Base-by-base conservation (phyloP, 441 rosid genomes). In the Euphorbia schlechtendalii region DNA sequence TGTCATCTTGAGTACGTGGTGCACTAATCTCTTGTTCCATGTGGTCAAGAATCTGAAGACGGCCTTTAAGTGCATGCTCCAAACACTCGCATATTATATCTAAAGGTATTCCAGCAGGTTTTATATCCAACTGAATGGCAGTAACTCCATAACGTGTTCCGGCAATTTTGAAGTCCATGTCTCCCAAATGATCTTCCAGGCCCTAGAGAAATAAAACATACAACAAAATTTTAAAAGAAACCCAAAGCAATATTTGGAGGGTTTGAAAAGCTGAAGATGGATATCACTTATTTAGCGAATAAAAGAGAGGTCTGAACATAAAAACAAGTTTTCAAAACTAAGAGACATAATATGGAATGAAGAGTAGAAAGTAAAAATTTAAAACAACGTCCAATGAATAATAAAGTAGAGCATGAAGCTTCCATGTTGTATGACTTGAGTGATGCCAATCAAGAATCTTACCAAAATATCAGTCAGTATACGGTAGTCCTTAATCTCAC, bases 121-220 rank as follows among this genome's bases (percentile, higher is more conserved):
- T 94, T 76, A 94, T 94, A 80, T 94, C 99, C 77, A 94, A 80
- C 64, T 94, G 96, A 79, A 85, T 91, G 45, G 98, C 96, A 0
- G 94, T 91, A 65, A 94, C 79, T 72, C 99, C 98, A 36, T 76
- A 85, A 71, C 89, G 75, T 15, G 98, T 94, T 67, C 99, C 99
- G 30, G 96, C 92, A 71, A 91, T 87, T 82, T 94, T 94, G 78
- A 91, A 89, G 74, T 94, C 99, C 96, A 94, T 94, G 74, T 94
- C 99, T 72, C 98, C 99, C 12, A 91, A 75, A 81, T 94, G 99
- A 81, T 94, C 99, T 86, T 94, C 98, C 56, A 94, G 77, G 67
- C 99, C 99, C 98, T 94, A 72, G 32, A 62, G 68, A 68, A 70
- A 41, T 48, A 43, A 66, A 67, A 63, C 51, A 56, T 54, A 61